These are phyloP conservation scores for Acanthamoeba rhysodes DNA, from an alignment of 208 protist genomes.

Conservation along the genomic window DNA sequence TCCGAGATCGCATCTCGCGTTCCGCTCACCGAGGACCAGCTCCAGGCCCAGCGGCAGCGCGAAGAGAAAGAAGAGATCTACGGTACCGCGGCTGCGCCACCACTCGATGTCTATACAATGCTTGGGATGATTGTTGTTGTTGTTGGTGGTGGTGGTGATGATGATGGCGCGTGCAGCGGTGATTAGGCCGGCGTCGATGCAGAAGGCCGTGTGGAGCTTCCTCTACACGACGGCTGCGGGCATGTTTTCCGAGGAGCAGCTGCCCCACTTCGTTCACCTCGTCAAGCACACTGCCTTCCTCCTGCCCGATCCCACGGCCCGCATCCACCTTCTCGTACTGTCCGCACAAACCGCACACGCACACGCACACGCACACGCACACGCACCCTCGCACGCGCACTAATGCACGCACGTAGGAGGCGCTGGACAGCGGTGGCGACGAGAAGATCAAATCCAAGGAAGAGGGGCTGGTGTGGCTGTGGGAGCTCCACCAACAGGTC, in stretches of 20 bases:
- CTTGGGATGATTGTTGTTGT: too few species aligned
- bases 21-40: too few species aligned
- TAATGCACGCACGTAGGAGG: background rate
- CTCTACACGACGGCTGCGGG: background rate
- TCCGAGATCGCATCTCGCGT: too few species aligned
- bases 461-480: slow-evolving; percentile 48
- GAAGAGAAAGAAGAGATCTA: slow-evolving; percentile 35
- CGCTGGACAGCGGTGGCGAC: slow-evolving; percentile 11
- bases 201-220: slow-evolving; percentile 45
- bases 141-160: too few species aligned
- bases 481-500: slow-evolving; percentile 50
- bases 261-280: background rate
- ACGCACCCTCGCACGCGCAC: too few species aligned
- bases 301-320: slow-evolving; percentile 1
- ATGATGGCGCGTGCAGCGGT: background rate
- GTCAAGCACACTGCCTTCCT: slow-evolving; percentile 45
- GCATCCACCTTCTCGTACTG: slow-evolving; percentile 10
- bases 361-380: background rate
- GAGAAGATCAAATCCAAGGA: background rate
- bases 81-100: background rate
- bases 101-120: background rate
- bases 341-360: background rate
- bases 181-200: background rate
- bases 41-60: background rate
- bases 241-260: slow-evolving; percentile 26